Evolutionary conservation across 192 early-diverging fungal species (phyloP).

Genomic region (Piromyces sp.): DNA sequence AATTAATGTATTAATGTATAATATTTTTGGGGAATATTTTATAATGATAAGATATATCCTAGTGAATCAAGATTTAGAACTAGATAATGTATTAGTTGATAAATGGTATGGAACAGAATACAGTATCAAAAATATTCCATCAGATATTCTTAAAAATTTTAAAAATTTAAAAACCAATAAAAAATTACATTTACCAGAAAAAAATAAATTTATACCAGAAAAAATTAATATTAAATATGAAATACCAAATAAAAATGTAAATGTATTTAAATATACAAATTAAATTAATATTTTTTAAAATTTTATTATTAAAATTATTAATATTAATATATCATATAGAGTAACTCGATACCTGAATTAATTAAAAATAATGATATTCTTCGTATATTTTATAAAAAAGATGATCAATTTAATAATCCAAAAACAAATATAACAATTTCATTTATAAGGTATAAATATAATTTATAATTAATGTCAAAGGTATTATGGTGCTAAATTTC

Average conservation of each 20-base stretch:
- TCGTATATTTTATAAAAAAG: constrained; percentile 85
- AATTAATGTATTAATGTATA: too few species aligned
- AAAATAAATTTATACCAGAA: constrained; percentile 74
- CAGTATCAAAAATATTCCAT: constrained; percentile 32
- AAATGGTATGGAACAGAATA: constrained; percentile 73
- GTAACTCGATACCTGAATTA: constrained; percentile 19
- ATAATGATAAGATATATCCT: background rate
- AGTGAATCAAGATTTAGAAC: constrained; percentile 16
- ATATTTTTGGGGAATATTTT: background rate
- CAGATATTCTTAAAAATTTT: constrained; percentile 24
- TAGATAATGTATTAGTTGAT: constrained; percentile 31
- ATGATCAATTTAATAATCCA: constrained; percentile 76
- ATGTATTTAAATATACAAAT: too few species aligned
- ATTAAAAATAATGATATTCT: constrained; percentile 32
- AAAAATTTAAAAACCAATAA: constrained; percentile 19
- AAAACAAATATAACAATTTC: constrained; percentile 53
- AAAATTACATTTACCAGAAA: constrained; percentile 43
- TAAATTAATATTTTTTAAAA: too few species aligned
- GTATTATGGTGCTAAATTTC: too few species aligned
- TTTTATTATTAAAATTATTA: too few species aligned
- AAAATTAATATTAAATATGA: constrained; percentile 50
- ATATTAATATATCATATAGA: background rate
- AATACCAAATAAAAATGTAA: background rate
- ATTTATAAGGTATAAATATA: constrained; percentile 37
- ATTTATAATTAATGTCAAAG: too few species aligned